Evolutionary conservation across 192 early-diverging fungal species (phyloP).

Genomic region (Obelidium mucronatum): DNA sequence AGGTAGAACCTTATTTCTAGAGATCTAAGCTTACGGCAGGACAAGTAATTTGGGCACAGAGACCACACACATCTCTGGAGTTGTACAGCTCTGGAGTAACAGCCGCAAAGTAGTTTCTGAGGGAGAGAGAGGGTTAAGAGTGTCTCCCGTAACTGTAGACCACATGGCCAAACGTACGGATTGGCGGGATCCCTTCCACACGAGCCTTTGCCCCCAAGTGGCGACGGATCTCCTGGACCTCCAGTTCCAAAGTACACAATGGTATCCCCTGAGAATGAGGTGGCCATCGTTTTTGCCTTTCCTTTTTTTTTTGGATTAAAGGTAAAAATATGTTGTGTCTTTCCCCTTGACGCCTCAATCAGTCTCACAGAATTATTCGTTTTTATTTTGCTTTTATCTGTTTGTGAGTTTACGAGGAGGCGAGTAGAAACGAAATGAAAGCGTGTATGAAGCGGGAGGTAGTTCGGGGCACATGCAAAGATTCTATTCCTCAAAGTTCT

Average conservation of each 20-base stretch:
- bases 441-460: no score
- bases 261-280: constrained; percentile 12
- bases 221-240: constrained; percentile 14
- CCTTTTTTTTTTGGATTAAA: no score
- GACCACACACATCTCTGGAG: constrained; percentile 5
- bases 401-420: no score
- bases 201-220: constrained; percentile 4
- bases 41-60: constrained; percentile 15
- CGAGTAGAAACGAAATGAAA: no score
- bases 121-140: neutral
- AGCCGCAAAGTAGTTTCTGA: constrained; percentile 34
- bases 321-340: no score
- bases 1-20: no score
- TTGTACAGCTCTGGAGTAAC: neutral
- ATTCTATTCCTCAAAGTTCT: no score
- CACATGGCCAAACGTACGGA: neutral
- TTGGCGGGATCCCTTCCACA: constrained; percentile 7
- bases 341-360: no score
- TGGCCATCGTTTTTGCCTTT: neutral
- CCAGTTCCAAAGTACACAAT: constrained; percentile 26
- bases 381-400: no score
- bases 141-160: neutral
- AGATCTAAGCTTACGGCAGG: no score
- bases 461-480: no score
- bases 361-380: no score